These are phyloP conservation scores for Astrothelium subdiscretum DNA, from an alignment of 495 filamentous ascomycete species.

Conservation along the genomic window DNA sequence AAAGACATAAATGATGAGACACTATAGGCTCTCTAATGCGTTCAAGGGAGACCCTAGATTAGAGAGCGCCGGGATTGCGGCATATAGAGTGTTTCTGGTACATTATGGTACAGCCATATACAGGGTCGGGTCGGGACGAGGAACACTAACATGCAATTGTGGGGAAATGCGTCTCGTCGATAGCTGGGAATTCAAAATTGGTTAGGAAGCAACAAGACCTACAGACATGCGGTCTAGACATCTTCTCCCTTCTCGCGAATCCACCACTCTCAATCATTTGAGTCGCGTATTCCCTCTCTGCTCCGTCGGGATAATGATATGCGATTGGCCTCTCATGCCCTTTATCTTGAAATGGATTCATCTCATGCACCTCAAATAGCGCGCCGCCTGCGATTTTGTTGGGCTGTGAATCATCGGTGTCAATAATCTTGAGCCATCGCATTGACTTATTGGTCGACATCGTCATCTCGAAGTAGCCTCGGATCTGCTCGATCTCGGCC, in stretches of 20 bases:
- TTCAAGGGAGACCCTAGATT: too few species aligned
- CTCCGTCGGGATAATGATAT: background rate
- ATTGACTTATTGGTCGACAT: background rate
- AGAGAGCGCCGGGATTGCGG: background rate
- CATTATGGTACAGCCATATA: too few species aligned
- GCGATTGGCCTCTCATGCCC: background rate
- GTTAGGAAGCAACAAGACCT: background rate
- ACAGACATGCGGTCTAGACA: background rate
- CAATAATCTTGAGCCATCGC: background rate
- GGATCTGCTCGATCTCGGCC: background rate
- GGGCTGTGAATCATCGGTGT: background rate
- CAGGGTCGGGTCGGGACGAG: too few species aligned
- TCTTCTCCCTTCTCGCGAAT: background rate
- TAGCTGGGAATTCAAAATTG: too few species aligned
- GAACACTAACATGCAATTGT: background rate
- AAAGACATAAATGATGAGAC: too few species aligned
- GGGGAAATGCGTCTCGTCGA: background rate
- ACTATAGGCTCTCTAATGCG: too few species aligned
- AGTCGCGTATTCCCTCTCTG: background rate
- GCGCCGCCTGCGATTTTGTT: background rate
- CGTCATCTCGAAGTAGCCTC: background rate
- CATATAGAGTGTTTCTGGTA: background rate
- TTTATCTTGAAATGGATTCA: background rate
- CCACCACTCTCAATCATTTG: background rate
- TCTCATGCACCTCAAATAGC: background rate